Evolutionary conservation across 257 asterid species (phyloP).

Genomic region (Capsicum rhomboideum): DNA sequence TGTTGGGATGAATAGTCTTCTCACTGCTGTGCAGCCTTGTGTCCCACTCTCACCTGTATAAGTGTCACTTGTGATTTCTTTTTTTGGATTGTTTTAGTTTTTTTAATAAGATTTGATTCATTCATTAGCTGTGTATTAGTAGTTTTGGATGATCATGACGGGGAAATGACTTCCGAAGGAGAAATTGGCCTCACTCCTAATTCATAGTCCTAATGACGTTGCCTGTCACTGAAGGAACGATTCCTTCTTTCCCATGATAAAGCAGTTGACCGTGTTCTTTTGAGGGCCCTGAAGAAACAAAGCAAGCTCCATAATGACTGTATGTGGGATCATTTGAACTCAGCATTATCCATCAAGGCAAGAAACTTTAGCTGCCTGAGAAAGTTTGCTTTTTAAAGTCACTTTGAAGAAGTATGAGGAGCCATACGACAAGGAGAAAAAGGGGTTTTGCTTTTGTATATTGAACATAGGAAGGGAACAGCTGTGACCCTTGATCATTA

Average conservation of each 20-base stretch:
- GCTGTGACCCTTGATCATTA: neutral
- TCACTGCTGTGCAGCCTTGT: neutral
- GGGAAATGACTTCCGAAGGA: slow-evolving; percentile 24
- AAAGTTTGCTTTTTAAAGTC: neutral
- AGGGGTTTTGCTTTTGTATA: neutral
- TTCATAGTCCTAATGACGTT: neutral
- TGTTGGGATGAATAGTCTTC: slow-evolving; percentile 6
- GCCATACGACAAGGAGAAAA: neutral
- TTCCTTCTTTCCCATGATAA: neutral
- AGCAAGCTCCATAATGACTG: neutral
- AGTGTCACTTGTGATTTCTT: slow-evolving; percentile 27
- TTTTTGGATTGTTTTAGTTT: slow-evolving; percentile 15
- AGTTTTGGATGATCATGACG: slow-evolving; percentile 21
- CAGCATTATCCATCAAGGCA: neutral
- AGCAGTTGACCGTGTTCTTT: neutral
- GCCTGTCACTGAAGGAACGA: neutral
- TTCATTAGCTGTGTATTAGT: slow-evolving; percentile 30
- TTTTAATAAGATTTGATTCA: slow-evolving; percentile 25
- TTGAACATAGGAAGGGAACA: neutral
- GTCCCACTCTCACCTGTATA: slow-evolving; percentile 22
- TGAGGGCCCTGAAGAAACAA: slow-evolving; percentile 3
- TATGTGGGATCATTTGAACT: neutral
- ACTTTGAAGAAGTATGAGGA: neutral
- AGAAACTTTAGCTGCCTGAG: neutral
- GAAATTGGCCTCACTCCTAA: slow-evolving; percentile 13